Base-by-base conservation (phyloP, 2,329 filamentous ascomycete genomes). In the Pestalotiopsis sp. region DNA sequence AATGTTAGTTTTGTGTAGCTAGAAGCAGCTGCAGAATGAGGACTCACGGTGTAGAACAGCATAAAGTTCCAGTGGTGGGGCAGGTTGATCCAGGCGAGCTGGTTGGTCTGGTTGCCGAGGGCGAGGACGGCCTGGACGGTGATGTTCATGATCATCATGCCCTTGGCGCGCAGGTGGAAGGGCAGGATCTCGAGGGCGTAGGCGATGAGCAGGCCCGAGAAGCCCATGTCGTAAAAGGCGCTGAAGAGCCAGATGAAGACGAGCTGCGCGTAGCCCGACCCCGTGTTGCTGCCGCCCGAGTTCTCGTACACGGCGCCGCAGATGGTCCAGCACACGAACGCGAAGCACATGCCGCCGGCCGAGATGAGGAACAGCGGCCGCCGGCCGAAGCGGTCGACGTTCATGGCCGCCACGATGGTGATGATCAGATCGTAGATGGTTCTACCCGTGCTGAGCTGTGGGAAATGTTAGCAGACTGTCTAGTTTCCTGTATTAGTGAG, bases 121-220 rank as follows among this genome's bases (percentile, higher is more conserved):
- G 89, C 87, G 49, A 91, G 80, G 39, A 89, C 83, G 61, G 87
- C 87, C 77, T 91, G 88, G 25, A 91, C 84, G 23, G 85, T 86
- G 65, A 91, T 84, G 77, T 91, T 91, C 86, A 91, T 89, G 72
- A 91, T 83, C 83, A 87, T 88, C 82, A 89, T 86, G 45, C 86
- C 86, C 80, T 87, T 87, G 71, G 86, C 86, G 62, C 88, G 86
- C 31, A 89, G 80, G 63, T 84, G 82, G 79, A 88, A 90, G 0
- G 88, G 87, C 17, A 89, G 81, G 39, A 90, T 81, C 78, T 90
- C 88, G 7, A 89, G 83, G 1, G 86, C 83, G 71, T 90, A 90
- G 65, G 85, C 84, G 52, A 89, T 82, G 12, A 89, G 80, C 57
- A 90, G 81, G 62, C 87, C 86, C 0, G 86, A 88, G 77, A 87